Percentiles rank a stretch among this genome's conserved stretches.
Conservation (phyloP, 768 basidiomycete genomes). For the Daedaleopsis nitida region DNA sequence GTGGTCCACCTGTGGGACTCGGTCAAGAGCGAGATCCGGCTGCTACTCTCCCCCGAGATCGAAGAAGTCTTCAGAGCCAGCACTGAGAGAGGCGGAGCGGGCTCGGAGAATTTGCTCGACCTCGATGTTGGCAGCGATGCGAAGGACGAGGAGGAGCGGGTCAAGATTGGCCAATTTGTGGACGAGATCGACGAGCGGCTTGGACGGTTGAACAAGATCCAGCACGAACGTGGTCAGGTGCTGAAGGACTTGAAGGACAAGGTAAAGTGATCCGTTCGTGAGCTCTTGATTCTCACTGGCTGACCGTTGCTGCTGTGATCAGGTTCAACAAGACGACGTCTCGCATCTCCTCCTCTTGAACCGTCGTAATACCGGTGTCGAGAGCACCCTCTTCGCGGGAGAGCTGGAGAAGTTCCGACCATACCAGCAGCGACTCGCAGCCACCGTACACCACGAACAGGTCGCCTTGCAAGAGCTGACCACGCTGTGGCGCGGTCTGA, state of each 20-base stretch:
- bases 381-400: conserved; percentile 86
- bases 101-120: conserved; percentile 61
- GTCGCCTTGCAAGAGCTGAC: conserved; percentile 72
- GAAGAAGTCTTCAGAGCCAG: conserved; percentile 67
- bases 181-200: conserved; percentile 79
- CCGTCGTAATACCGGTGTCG: conserved; percentile 78
- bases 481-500: conserved; percentile 71
- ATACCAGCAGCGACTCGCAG: conserved; percentile 79
- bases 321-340: conserved; percentile 97
- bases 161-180: conserved; percentile 66
- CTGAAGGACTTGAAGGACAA: conserved; percentile 96
- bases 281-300: neutral
- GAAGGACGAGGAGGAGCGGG: conserved; percentile 64
- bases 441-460: conserved; percentile 80
- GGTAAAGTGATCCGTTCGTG: conserved; percentile 42
- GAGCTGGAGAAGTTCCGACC: conserved; percentile 97
- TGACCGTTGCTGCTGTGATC: neutral
- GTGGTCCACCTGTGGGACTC: conserved; percentile 73
- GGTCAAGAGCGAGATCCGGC: conserved; percentile 61
- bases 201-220: conserved; percentile 77
- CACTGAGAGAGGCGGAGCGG: conserved; percentile 39
- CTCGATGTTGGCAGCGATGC: conserved; percentile 65
- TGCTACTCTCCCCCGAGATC: conserved; percentile 59
- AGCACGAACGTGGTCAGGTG: conserved; percentile 81
- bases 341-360: conserved; percentile 93